Base-by-base conservation (phyloP, 2,329 filamentous ascomycete genomes). In the Orbilia javanica region DNA sequence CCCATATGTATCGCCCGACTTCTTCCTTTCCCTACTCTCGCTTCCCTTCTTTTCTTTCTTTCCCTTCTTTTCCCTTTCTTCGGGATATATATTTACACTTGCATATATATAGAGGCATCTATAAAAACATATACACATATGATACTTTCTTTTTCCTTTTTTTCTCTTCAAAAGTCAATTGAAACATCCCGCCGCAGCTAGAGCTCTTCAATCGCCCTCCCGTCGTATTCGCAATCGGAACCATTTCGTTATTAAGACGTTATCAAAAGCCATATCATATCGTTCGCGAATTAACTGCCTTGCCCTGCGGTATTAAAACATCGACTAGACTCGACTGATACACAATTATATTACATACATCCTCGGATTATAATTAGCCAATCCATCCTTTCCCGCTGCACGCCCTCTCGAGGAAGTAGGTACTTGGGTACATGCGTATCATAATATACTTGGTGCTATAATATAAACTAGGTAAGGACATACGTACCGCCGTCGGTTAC, bases 251-350 rank as follows among this genome's bases (percentile, higher is more conserved):
- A 55, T 55, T 36, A 36, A 34, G 52, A 20, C 29, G 27, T 36
- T 55, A 55, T 36, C 52, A 36, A 34, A 5, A 36, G 4, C 29
- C 34, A 36, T 36, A 36, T 36, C 34, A 36, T 36, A 36, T 36
- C 34, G 34, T 36, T 36, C 15, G n/a, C n/a, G 4, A n/a, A 10
- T 44, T n/a, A n/a, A n/a, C n/a, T n/a, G n/a, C n/a, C n/a, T n/a
- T n/a, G n/a, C n/a, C n/a, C 20, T 55, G 52, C 52, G 52, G 52
- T 55, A 55, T 55, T 55, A 55, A 55, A n/a, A n/a, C n/a, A n/a
- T n/a, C n/a, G n/a, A n/a, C n/a, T n/a, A n/a, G n/a, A 55, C n/a
- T 36, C 42, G 5, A 46, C 42, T 20, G 1, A 4, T 20, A n/a
- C 11, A 5, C 2, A 7, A 20, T 20, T 18, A 44, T 44, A 44